Percentiles rank a stretch among this genome's conserved stretches.
phyloP scores from a whole-genome alignment of 2,329 filamentous ascomycete species.

The Penicillium expansum region DNA sequence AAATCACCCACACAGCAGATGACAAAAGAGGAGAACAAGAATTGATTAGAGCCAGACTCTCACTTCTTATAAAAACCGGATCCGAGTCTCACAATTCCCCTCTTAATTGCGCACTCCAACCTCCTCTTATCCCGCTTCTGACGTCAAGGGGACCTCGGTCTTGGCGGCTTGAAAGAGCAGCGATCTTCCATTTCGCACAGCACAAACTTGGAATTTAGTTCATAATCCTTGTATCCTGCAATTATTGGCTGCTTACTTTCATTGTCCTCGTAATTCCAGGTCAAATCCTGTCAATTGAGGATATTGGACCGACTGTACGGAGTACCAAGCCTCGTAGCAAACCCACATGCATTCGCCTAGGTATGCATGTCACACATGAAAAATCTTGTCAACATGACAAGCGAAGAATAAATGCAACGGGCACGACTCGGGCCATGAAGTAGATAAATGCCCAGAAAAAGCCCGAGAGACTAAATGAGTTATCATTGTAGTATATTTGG shows the following conservation, averaged over 20 bases:
- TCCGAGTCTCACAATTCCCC: not conserved
- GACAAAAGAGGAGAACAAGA: not conserved
- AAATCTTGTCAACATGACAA: not conserved
- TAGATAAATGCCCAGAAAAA: not conserved
- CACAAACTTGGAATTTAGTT: constrained; percentile 11
- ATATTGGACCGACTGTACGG: not conserved
- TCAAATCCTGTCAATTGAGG: not conserved
- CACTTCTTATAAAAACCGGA: not conserved
- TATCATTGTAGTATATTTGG: not conserved
- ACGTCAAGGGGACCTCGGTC: constrained; percentile 18
- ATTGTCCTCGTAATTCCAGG: not conserved
- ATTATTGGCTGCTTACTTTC: not conserved
- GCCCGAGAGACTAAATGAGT: not conserved
- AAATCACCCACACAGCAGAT: not conserved
- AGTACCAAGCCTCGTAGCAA: not conserved
- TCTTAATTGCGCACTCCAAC: constrained; percentile 9
- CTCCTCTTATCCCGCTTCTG: constrained; percentile 19
- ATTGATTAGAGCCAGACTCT: not conserved
- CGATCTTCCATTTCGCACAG: constrained; percentile 9
- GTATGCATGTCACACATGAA: not conserved
- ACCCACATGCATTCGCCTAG: not conserved
- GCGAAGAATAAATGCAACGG: not conserved
- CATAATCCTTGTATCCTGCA: not conserved
- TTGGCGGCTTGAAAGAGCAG: constrained; percentile 16
- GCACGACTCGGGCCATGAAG: not conserved